Percentiles rank a stretch among this genome's conserved stretches.
These are phyloP conservation scores for Boletus huronensis DNA, from an alignment of 768 basidiomycete genomes.

Conservation along the genomic window DNA sequence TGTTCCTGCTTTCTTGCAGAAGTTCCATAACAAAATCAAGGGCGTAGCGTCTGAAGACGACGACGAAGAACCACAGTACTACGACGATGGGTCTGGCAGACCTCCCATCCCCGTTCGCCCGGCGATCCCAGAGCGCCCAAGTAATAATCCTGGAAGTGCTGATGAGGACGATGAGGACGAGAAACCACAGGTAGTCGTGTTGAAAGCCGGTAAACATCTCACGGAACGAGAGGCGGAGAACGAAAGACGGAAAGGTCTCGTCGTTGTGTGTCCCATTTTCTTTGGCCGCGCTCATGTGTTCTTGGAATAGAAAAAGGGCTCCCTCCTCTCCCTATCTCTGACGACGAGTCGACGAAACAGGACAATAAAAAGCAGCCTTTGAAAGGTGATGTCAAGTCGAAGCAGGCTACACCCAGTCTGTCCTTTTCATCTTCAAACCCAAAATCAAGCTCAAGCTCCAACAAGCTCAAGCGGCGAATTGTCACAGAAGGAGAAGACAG, in stretches of 20 bases:
- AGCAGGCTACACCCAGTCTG: conserved; percentile 24
- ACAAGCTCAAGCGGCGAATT: conserved; percentile 36
- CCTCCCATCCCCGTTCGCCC: conserved; percentile 75
- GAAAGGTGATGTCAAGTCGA: conserved; percentile 22
- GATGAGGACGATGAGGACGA: conserved; percentile 75
- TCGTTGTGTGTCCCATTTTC: conserved; percentile 2
- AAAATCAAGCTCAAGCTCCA: conserved; percentile 20
- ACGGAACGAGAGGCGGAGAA: conserved; percentile 75
- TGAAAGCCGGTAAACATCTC: conserved; percentile 87
- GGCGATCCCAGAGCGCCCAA: conserved; percentile 64
- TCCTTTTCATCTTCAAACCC: conserved; percentile 40
- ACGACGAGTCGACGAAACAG: conserved; percentile 18
- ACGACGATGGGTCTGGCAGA: conserved; percentile 64
- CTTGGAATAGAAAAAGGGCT: conserved; percentile 56
- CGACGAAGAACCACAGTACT: conserved; percentile 46
- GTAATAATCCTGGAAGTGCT: conserved; percentile 66
- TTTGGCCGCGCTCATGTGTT: conserved; percentile 1
- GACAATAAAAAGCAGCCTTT: conserved; percentile 30
- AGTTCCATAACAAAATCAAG: conserved; percentile 58
- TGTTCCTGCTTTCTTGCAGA: conserved; percentile 63
- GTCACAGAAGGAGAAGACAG: conserved; percentile 33
- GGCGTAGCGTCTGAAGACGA: conserved; percentile 51
- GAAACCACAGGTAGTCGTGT: conserved; percentile 83
- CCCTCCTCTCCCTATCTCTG: conserved; percentile 45
- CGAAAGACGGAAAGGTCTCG: conserved; percentile 65